phyloP scores from a whole-genome alignment of 2,329 filamentous ascomycete genomes.

The Botrytis porri region DNA sequence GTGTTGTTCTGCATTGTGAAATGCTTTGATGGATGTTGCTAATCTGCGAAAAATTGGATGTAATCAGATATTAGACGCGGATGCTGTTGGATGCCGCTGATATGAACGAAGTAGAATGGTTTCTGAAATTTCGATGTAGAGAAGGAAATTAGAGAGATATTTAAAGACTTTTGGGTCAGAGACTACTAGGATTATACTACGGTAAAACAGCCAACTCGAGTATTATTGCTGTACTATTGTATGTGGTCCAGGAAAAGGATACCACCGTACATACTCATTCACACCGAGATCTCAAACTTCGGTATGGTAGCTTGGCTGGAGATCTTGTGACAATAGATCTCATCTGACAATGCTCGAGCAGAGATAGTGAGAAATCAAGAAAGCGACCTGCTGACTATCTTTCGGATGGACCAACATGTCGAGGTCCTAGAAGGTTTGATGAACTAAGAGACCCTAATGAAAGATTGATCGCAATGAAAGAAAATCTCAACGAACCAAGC shows the following conservation, averaged over 20 bases:
- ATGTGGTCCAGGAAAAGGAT: not conserved
- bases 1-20: not conserved
- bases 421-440: too few relatives aligned
- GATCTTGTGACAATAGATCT: too few relatives aligned
- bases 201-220: not conserved
- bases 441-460: too few relatives aligned
- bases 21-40: not conserved
- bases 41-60: not conserved
- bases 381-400: too few relatives aligned
- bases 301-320: not conserved
- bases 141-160: not conserved
- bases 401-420: too few relatives aligned
- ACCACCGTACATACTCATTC: not conserved
- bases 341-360: rapidly evolving
- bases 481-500: too few relatives aligned
- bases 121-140: not conserved
- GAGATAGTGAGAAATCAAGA: too few relatives aligned
- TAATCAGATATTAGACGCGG: not conserved
- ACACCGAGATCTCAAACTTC: too few relatives aligned
- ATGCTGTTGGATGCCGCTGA: not conserved
- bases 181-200: not conserved
- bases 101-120: not conserved
- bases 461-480: too few relatives aligned
- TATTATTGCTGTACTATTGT: not conserved
- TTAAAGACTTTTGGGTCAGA: not conserved